Percentiles rank a stretch among this genome's conserved stretches.
phyloP scores from a whole-genome alignment of 257 asterid species.

The Primulina tabacum region DNA sequence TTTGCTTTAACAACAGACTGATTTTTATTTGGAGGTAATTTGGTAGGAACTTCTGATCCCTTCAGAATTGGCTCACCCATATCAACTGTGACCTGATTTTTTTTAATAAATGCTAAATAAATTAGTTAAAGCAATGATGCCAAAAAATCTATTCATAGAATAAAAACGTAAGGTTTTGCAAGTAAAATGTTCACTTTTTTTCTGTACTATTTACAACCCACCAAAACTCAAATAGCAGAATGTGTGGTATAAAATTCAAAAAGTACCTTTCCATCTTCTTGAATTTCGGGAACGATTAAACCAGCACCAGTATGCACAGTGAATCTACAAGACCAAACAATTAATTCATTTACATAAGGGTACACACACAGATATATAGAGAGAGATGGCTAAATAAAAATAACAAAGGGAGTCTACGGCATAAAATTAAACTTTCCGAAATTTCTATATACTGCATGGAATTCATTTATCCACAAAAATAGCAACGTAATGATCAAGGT shows the following conservation, averaged over 20 bases:
- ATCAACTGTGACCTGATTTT: constrained; percentile 77
- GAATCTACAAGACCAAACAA: constrained; percentile 50
- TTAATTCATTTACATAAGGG: not conserved
- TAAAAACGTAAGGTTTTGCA: not conserved
- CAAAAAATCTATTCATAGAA: not conserved
- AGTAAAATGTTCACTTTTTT: not conserved
- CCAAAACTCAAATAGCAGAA: not conserved
- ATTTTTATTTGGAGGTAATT: constrained; percentile 55
- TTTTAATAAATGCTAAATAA: constrained; percentile 13
- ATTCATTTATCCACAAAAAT: constrained; percentile 5
- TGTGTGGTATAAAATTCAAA: constrained; percentile 6
- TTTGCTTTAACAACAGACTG: constrained; percentile 62
- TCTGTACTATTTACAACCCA: not conserved
- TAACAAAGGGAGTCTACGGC: no score
- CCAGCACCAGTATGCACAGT: constrained; percentile 92
- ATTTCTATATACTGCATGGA: no score
- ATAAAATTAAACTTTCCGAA: no score
- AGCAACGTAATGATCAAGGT: not conserved
- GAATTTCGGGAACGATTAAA: constrained; percentile 82
- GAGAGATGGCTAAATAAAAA: no score
- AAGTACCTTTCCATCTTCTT: constrained; percentile 83
- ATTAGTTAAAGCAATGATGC: constrained; percentile 11
- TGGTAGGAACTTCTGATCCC: constrained; percentile 89
- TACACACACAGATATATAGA: no score
- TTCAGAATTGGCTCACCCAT: constrained; percentile 92